Conservation (phyloP, 768 basidiomycete genomes). For the Collybia mongolica region DNA sequence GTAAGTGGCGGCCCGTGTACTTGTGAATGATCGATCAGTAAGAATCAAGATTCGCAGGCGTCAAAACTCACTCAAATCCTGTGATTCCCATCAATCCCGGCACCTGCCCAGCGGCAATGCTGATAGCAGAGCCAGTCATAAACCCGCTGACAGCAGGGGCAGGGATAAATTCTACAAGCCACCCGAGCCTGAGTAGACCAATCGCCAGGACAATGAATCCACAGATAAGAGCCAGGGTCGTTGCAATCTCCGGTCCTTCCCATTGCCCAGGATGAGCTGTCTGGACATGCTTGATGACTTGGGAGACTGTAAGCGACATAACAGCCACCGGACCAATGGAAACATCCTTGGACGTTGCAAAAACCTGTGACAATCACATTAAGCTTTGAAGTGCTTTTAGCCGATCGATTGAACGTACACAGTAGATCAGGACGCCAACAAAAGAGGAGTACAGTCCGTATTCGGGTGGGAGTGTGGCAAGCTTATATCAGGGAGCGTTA, state of each 20-base stretch:
- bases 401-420: slow-evolving; percentile 43
- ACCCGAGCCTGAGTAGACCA: slow-evolving; percentile 86
- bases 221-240: slow-evolving; percentile 77
- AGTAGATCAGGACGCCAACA: slow-evolving; percentile 83
- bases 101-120: slow-evolving; percentile 84
- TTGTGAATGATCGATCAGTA: slow-evolving; percentile 23
- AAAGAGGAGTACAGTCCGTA: slow-evolving; percentile 96
- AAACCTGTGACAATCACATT: slow-evolving; percentile 51
- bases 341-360: slow-evolving; percentile 97
- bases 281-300: slow-evolving; percentile 73
- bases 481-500: slow-evolving; percentile 36
- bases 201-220: slow-evolving; percentile 92
- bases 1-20: slow-evolving; percentile 85
- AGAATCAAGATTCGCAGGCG: background rate
- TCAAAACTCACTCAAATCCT: slow-evolving; percentile 67
- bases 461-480: slow-evolving; percentile 79
- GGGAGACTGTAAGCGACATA: slow-evolving; percentile 87
- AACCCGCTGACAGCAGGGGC: slow-evolving; percentile 83
- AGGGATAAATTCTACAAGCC: slow-evolving; percentile 95
- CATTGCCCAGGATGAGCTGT: slow-evolving; percentile 54
- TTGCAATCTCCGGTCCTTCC: slow-evolving; percentile 75
- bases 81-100: slow-evolving; percentile 88
- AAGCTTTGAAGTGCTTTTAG: background rate
- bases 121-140: slow-evolving; percentile 98
- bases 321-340: slow-evolving; percentile 99